These are phyloP conservation scores for Candida pseudofarinosa DNA, from an alignment of 805 yeast species.

Conservation along the genomic window DNA sequence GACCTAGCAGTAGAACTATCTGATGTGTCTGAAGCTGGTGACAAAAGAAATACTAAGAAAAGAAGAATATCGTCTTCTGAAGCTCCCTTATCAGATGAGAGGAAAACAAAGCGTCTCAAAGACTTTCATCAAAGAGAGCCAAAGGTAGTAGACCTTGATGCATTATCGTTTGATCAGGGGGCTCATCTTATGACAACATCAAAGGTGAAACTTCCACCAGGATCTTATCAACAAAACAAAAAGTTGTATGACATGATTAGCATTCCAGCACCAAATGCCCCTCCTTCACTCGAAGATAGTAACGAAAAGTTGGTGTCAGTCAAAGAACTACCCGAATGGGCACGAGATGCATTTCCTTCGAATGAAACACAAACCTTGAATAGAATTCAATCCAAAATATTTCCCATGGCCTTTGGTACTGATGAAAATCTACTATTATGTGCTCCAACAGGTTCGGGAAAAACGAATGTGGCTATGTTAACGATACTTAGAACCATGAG, in stretches of 20 bases:
- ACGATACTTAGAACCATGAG: slow-evolving; percentile 63
- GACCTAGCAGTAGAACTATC: slow-evolving; percentile 40
- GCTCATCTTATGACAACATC: slow-evolving; percentile 61
- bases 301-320: slow-evolving; percentile 52
- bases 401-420: slow-evolving; percentile 66
- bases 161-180: slow-evolving; percentile 68
- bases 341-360: slow-evolving; percentile 67
- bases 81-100: slow-evolving; percentile 5
- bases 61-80: slow-evolving; percentile 14
- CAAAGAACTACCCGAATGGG: slow-evolving; percentile 74
- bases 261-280: slow-evolving; percentile 74
- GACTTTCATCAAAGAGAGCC: slow-evolving; percentile 34
- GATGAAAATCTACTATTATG: slow-evolving; percentile 78
- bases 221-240: slow-evolving; percentile 73
- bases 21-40: slow-evolving; percentile 1
- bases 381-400: slow-evolving; percentile 79
- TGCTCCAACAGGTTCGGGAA: slow-evolving; percentile 99
- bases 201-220: slow-evolving; percentile 73
- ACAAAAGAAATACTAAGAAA: slow-evolving; percentile 11
- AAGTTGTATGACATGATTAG: slow-evolving; percentile 82
- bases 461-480: slow-evolving; percentile 92
- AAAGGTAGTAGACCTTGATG: slow-evolving; percentile 56
- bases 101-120: slow-evolving; percentile 8
- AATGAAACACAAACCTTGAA: slow-evolving; percentile 66
- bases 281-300: slow-evolving; percentile 33